Evolutionary conservation across 2,329 filamentous ascomycete genomes (phyloP).

Genomic region (Colletotrichum lini): DNA sequence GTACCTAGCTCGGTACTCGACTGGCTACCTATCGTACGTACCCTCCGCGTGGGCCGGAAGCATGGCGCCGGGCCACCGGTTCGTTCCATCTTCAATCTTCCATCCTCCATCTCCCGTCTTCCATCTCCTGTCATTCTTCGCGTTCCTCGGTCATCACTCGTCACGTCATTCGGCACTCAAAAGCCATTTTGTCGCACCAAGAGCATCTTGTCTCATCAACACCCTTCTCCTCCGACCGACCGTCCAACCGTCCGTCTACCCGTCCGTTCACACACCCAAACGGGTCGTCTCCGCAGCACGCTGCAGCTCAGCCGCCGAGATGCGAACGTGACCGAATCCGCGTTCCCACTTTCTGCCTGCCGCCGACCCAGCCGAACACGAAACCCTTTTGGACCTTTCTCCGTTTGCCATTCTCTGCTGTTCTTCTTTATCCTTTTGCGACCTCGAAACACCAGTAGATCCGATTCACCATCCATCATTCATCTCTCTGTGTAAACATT

Average conservation of each 20-base stretch:
- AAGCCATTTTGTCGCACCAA: too few relatives aligned
- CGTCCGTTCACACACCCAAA: background rate
- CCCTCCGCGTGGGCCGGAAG: too few relatives aligned
- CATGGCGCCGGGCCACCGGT: constrained; percentile 29
- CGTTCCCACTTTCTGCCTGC: constrained; percentile 8
- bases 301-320: constrained; percentile 4
- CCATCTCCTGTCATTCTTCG: background rate
- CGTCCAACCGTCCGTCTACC: background rate
- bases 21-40: too few relatives aligned
- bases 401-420: background rate
- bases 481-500: too few relatives aligned
- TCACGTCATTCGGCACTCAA: too few relatives aligned
- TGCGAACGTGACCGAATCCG: background rate
- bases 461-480: too few relatives aligned
- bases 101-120: background rate
- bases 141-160: too few relatives aligned
- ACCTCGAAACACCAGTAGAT: background rate
- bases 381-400: background rate
- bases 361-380: background rate
- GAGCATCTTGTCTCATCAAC: too few relatives aligned
- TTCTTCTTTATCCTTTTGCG: background rate
- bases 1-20: too few relatives aligned
- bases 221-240: background rate
- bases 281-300: constrained; percentile 11
- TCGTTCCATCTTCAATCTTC: constrained; percentile 17